A percentile compares a stretch with the other conserved stretches of the same genome.
Conservation (phyloP, 2,329 filamentous ascomycete genomes). For the Xylariaceae sp. region DNA sequence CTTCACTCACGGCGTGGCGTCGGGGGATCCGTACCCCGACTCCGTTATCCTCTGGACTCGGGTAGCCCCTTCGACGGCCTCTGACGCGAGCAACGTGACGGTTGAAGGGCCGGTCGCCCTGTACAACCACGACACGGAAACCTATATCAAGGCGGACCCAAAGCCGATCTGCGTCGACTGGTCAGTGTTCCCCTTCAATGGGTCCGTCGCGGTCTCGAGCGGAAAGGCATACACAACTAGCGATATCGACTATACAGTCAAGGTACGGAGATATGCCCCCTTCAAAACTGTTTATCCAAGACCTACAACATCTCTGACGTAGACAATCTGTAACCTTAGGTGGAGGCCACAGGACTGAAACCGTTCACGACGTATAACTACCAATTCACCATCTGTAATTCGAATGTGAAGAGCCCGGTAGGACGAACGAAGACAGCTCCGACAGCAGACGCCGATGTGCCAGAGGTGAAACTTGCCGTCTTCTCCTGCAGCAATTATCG, state of each 20-base stretch:
- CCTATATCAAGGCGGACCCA: constrained; percentile 37
- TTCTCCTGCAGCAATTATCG: constrained; percentile 33
- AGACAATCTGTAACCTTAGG: too few species aligned
- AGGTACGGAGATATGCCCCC: constrained; percentile 39
- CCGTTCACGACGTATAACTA: constrained; percentile 32
- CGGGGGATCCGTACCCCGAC: constrained; percentile 47
- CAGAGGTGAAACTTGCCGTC: constrained; percentile 29
- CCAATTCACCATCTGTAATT: constrained; percentile 31
- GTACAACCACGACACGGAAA: constrained; percentile 44
- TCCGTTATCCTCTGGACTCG: constrained; percentile 53
- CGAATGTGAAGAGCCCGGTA: constrained; percentile 26
- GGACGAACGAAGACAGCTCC: constrained; percentile 34
- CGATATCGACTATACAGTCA: constrained; percentile 71
- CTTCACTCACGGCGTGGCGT: constrained; percentile 59
- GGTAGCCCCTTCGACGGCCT: constrained; percentile 39
- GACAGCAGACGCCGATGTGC: constrained; percentile 23
- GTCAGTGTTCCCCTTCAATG: constrained; percentile 45
- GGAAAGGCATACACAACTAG: constrained; percentile 64
- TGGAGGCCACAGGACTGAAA: constrained; percentile 44
- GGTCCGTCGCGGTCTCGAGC: constrained; percentile 37
- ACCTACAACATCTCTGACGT: too few species aligned
- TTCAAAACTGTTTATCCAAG: too few species aligned
- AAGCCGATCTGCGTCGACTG: constrained; percentile 62
- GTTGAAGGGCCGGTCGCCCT: constrained; percentile 39
- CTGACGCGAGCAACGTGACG: constrained; percentile 41